These are phyloP conservation scores for Lipomyces sp. DNA, from an alignment of 805 yeast genomes.

Conservation along the genomic window DNA sequence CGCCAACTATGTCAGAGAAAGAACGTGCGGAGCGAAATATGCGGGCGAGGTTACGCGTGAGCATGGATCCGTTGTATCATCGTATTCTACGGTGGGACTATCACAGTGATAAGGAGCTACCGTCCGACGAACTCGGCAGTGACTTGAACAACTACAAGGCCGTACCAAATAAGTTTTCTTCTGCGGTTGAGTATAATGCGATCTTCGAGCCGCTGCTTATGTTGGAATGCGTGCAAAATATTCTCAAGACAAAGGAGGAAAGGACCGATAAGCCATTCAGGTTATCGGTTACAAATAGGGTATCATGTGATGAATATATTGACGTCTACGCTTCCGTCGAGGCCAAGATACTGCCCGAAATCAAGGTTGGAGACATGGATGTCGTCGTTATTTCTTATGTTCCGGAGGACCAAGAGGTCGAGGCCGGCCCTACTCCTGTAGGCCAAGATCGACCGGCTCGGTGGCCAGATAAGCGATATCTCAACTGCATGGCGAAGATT, in stretches of 20 bases:
- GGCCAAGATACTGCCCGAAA: conserved; percentile 55
- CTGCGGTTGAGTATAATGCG: conserved; percentile 67
- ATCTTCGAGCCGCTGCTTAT: conserved; percentile 79
- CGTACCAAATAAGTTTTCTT: conserved; percentile 61
- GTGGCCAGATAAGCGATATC: conserved; percentile 35
- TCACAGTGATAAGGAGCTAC: conserved; percentile 58
- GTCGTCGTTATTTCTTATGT: conserved; percentile 66
- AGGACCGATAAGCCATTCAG: conserved; percentile 64
- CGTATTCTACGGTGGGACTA: conserved; percentile 79
- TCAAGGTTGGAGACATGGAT: conserved; percentile 74
- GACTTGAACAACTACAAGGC: conserved; percentile 48
- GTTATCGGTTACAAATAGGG: conserved; percentile 74
- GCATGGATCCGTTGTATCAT: conserved; percentile 72
- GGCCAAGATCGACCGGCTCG: conserved; percentile 13
- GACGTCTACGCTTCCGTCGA: conserved; percentile 80
- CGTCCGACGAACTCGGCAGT: conserved; percentile 53
- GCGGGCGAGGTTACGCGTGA: conserved; percentile 79
- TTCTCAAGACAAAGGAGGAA: conserved; percentile 72
- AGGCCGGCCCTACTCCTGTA: conserved; percentile 6
- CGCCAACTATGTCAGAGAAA: conserved; percentile 48
- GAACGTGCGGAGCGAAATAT: conserved; percentile 73
- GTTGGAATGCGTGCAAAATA: conserved; percentile 92
- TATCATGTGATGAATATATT: conserved; percentile 82
- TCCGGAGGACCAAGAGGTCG: conserved; percentile 45
- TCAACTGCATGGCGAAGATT: conserved; percentile 79